Evolutionary conservation across 164 flowering plant genomes (phyloP).

Genomic region (Umbellularia californica): DNA sequence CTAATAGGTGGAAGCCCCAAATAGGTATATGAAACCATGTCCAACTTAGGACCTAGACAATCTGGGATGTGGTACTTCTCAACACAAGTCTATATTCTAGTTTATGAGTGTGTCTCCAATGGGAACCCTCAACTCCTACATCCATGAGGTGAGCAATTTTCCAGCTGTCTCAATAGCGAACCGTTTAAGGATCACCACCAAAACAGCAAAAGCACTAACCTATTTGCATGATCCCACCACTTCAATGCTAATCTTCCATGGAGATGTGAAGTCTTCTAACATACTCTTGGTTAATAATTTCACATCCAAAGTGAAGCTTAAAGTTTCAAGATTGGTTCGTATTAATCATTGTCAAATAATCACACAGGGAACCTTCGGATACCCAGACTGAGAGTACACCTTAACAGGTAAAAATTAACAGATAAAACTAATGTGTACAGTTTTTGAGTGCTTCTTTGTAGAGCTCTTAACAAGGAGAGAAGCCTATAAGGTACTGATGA

Average conservation of each 20-base stretch:
- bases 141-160: constrained; percentile 4
- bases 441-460: constrained; percentile 21
- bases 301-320: constrained; percentile 31
- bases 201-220: constrained; percentile 25
- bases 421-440: constrained; percentile 31
- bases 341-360: constrained; percentile 19
- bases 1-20: no score
- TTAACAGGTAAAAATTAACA: constrained; percentile 22
- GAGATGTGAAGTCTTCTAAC: constrained; percentile 34
- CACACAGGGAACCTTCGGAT: constrained; percentile 29
- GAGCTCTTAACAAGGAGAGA: constrained; percentile 24
- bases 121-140: constrained; percentile 19
- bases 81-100: no score
- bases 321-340: constrained; percentile 27
- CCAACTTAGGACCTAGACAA: no score
- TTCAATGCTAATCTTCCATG: constrained; percentile 24
- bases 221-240: constrained; percentile 33
- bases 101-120: constrained; percentile 21
- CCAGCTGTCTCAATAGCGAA: constrained; percentile 16
- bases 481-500: constrained; percentile 14
- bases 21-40: no score
- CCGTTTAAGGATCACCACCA: constrained; percentile 24
- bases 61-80: no score
- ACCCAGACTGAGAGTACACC: constrained; percentile 29
- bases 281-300: neutral